These are phyloP conservation scores for Huntiella moniliformis DNA, from an alignment of 2,329 filamentous ascomycete genomes.

Conservation along the genomic window DNA sequence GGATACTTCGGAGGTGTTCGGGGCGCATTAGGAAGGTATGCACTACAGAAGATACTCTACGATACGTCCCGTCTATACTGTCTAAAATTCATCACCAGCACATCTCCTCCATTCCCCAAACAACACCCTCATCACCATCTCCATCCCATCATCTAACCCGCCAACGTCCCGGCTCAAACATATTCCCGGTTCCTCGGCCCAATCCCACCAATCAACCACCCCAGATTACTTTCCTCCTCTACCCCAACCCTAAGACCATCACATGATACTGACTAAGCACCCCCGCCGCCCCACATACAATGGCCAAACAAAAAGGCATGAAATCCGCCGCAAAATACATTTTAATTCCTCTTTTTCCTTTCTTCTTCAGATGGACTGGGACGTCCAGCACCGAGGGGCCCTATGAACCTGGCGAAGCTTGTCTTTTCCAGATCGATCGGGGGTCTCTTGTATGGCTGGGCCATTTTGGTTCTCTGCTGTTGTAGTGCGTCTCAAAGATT, in stretches of 20 bases:
- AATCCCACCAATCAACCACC: constrained; percentile 10
- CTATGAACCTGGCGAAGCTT: constrained; percentile 5
- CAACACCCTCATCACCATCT: constrained; percentile 2
- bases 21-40: too few species aligned
- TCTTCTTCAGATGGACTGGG: constrained; percentile 17
- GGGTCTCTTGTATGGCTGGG: constrained; percentile 14
- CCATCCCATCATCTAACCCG: background rate
- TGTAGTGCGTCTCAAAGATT: constrained; percentile 8
- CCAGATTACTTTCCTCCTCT: constrained; percentile 6
- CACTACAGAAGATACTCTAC: too few species aligned
- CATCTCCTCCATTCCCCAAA: constrained; percentile 10
- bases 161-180: constrained; percentile 1
- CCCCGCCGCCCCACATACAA: background rate
- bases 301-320: background rate
- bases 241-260: background rate
- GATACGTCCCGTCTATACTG: too few species aligned
- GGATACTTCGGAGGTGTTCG: too few species aligned
- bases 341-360: constrained; percentile 15
- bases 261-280: background rate
- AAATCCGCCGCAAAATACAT: background rate
- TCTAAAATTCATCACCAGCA: too few species aligned
- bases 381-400: constrained; percentile 16
- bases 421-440: constrained; percentile 17
- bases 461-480: constrained; percentile 16
- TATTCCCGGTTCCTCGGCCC: constrained; percentile 10